phyloP scores from a whole-genome alignment of 2,329 filamentous ascomycete genomes.

The Aureobasidium vineae region DNA sequence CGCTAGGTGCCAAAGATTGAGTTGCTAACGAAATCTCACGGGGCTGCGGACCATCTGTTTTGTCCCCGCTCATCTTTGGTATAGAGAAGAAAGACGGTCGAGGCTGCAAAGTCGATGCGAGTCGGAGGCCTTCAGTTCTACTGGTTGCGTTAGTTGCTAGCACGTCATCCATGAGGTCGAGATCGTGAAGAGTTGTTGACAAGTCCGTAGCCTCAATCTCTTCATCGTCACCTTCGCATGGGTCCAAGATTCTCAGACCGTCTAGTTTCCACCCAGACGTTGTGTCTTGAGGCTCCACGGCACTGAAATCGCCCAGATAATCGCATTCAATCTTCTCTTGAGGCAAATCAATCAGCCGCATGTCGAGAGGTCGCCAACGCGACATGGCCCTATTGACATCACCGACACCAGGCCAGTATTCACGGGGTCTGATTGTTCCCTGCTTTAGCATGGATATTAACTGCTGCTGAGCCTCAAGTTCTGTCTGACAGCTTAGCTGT shows the following conservation, averaged over 20 bases:
- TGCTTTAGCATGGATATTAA: slow-evolving; percentile 40
- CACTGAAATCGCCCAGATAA: slow-evolving; percentile 39
- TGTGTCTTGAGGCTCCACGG: slow-evolving; percentile 42
- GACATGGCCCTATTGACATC: slow-evolving; percentile 44
- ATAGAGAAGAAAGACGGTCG: neutral
- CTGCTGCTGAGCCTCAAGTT: slow-evolving; percentile 37
- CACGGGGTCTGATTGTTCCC: slow-evolving; percentile 35
- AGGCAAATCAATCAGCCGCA: slow-evolving; percentile 41
- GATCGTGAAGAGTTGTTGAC: neutral
- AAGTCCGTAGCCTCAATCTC: slow-evolving; percentile 34
- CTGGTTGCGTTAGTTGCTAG: neutral
- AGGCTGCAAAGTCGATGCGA: neutral
- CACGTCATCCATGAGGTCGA: neutral
- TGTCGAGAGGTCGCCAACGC: slow-evolving; percentile 50
- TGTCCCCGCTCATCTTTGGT: neutral
- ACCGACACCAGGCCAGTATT: slow-evolving; percentile 45
- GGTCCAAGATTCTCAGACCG: slow-evolving; percentile 48
- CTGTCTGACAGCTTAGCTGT: slow-evolving; percentile 30
- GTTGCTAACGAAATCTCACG: slow-evolving; percentile 10
- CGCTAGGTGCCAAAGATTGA: slow-evolving; percentile 38
- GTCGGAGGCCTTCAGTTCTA: neutral
- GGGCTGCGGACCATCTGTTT: neutral
- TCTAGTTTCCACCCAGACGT: slow-evolving; percentile 50
- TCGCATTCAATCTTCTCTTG: slow-evolving; percentile 47
- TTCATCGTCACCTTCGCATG: slow-evolving; percentile 40